Percentiles rank a stretch among this genome's conserved stretches.
phyloP scores from a whole-genome alignment of 208 protist genomes.

The Leishmania tropica region DNA sequence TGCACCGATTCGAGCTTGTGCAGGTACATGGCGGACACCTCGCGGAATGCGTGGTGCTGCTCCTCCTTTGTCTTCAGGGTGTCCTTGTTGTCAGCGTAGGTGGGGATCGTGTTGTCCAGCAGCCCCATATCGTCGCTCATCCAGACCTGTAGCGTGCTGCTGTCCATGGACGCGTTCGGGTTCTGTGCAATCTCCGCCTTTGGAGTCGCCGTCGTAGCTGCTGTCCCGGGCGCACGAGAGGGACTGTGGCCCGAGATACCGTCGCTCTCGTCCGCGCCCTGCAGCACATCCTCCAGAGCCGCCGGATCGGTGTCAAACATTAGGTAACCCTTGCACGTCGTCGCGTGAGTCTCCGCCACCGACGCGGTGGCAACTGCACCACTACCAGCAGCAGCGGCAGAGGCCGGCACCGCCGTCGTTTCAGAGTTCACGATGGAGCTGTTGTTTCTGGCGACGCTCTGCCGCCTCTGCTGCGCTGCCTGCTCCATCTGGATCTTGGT shows the following conservation, averaged over 20 bases:
- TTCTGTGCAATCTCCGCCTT: conserved; percentile 3
- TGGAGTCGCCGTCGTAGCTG: conserved; percentile 7
- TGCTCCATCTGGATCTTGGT: conserved; percentile 35
- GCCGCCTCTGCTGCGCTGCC: conserved; percentile 25
- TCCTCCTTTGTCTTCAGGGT: conserved; percentile 56
- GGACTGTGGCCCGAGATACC: conserved; percentile 12
- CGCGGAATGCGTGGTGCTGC: conserved; percentile 54
- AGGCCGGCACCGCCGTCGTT: neutral
- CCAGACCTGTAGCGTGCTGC: conserved; percentile 23
- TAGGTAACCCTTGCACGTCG: conserved; percentile 10
- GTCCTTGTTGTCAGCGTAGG: conserved; percentile 49
- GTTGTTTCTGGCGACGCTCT: conserved; percentile 5
- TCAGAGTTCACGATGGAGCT: neutral
- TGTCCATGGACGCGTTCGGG: conserved; percentile 22
- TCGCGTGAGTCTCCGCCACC: neutral
- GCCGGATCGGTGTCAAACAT: conserved; percentile 1
- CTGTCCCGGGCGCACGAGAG: neutral
- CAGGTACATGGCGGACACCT: conserved; percentile 47
- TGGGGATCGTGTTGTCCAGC: conserved; percentile 43
- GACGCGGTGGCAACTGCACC: neutral
- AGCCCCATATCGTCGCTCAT: conserved; percentile 35
- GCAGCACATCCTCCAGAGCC: conserved; percentile 6
- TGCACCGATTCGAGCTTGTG: conserved; percentile 70
- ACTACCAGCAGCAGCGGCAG: neutral
- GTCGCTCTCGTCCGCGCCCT: conserved; percentile 17